Evolutionary conservation across 2,329 filamentous ascomycete species (phyloP).

Genomic region (Hypoxylon sp.): DNA sequence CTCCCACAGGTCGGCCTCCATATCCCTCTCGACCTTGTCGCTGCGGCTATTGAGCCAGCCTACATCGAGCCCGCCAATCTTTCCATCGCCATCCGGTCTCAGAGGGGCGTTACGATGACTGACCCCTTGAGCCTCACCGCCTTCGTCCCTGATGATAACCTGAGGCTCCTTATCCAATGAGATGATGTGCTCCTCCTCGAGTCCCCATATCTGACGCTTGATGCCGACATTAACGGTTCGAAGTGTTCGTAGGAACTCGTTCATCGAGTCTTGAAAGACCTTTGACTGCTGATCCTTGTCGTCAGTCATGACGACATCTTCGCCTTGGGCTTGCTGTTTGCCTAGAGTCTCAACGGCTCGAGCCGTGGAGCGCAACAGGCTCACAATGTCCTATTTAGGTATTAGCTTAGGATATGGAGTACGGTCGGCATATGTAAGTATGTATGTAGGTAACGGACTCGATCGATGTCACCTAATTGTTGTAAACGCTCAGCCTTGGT

Average conservation of each 20-base stretch:
- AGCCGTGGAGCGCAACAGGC: slow-evolving; percentile 71
- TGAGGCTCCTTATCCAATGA: slow-evolving; percentile 57
- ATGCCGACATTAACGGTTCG: slow-evolving; percentile 82
- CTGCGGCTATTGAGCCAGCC: slow-evolving; percentile 92
- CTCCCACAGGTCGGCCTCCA: slow-evolving; percentile 84
- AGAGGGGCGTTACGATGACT: slow-evolving; percentile 57
- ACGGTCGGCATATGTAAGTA: slow-evolving; percentile 1
- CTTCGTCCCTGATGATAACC: slow-evolving; percentile 43
- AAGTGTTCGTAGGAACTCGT: slow-evolving; percentile 79
- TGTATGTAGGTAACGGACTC: slow-evolving; percentile 63
- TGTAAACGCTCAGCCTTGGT: slow-evolving; percentile 83
- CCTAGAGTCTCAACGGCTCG: slow-evolving; percentile 75
- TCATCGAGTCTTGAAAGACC: slow-evolving; percentile 71
- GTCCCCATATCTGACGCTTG: slow-evolving; percentile 80
- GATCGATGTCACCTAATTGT: slow-evolving; percentile 85
- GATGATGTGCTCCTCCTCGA: slow-evolving; percentile 86
- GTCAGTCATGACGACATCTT: slow-evolving; percentile 55
- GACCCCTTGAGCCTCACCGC: slow-evolving; percentile 46
- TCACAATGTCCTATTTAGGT: slow-evolving; percentile 55
- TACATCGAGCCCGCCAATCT: slow-evolving; percentile 78
- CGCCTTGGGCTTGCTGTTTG: slow-evolving; percentile 57
- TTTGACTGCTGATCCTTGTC: slow-evolving; percentile 65
- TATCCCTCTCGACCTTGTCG: slow-evolving; percentile 83
- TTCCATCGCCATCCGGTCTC: slow-evolving; percentile 69
- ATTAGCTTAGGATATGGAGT: slow-evolving; percentile 41